A percentile compares a stretch with the other conserved stretches of the same genome.
phyloP scores from a whole-genome alignment of 176 grass and related monocot genomes.

The Triticum timopheevii region DNA sequence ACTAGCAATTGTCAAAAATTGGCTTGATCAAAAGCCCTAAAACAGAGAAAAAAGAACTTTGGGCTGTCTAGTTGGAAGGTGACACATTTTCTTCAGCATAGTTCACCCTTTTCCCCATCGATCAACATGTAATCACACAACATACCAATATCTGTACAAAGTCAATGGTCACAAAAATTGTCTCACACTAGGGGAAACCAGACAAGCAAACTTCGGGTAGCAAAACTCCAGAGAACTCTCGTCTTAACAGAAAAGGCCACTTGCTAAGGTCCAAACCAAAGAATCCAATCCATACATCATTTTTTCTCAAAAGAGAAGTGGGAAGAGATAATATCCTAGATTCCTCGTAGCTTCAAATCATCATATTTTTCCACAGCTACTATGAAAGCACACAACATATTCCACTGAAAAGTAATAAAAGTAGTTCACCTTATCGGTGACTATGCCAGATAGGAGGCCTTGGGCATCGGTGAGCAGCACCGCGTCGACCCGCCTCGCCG shows the following conservation, averaged over 20 bases:
- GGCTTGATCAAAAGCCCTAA: background rate
- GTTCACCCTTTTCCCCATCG: background rate
- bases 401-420: background rate
- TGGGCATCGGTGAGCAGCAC: conserved; percentile 88
- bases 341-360: conserved; percentile 19
- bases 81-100: background rate
- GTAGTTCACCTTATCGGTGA: conserved; percentile 79
- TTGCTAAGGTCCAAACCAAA: conserved; percentile 43
- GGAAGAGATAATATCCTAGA: conserved; percentile 17
- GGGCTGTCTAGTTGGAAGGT: background rate
- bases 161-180: background rate
- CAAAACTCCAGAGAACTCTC: background rate
- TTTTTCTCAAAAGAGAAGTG: conserved; percentile 8
- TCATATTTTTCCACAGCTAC: background rate
- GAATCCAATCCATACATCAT: conserved; percentile 12
- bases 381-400: conserved; percentile 23
- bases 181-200: background rate
- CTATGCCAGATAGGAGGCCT: conserved; percentile 96
- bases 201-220: background rate
- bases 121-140: background rate
- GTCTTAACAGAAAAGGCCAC: conserved; percentile 21
- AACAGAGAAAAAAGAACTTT: background rate
- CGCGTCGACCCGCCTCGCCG: conserved; percentile 67
- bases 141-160: background rate
- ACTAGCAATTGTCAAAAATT: background rate